Evolutionary conservation across 768 basidiomycete genomes (phyloP), one percentile per base, ranked within the genome.

Genomic region (Leccinum obscurum): DNA sequence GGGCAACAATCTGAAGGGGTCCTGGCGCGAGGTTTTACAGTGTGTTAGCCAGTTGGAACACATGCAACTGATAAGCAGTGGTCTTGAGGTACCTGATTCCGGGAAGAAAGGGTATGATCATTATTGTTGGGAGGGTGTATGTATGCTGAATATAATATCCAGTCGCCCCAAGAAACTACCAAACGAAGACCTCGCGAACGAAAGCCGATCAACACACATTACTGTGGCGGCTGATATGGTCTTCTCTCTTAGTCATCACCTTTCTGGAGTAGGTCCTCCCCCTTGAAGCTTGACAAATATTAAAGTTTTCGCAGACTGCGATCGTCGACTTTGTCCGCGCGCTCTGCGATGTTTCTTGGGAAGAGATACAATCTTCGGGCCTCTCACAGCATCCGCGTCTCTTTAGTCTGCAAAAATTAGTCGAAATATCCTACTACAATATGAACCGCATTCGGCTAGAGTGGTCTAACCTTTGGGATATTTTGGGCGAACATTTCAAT

Each of bases 201-300:
- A 98, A 75, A 95, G 96, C 69, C 84, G 95, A 54, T 98, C 97
- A 13, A 95, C 94, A 1, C 95, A 98, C 72, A 97, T 99, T 64
- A 98, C 96, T 0, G 96, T 98, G 46, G 95, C 97, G 1, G 93
- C 97, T 6, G 97, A 99, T 72, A 98, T 98, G 95, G 95, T 99
- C 34, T 99, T 99, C 77, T 98, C 95, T 8, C 80, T 93, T 11
- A 96, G 94, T 64, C 94, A 95, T 70, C 93, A 93, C 67, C 80
- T 99, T 34, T 93, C 94, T 34, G 97, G 97, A 54, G 96, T 98
- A 76, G 49, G 92, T 81, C n/a, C 54, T 39, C 13, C 28, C 15
- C 24, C 55, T 30, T 17, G 34, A 44, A 54, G 46, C 26, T 8
- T 41, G 37, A 3, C 24, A 62, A 20, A 53, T 62, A 60, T 41